Conservation (phyloP, 192 early-diverging fungal genomes). For the Mortierella claussenii region DNA sequence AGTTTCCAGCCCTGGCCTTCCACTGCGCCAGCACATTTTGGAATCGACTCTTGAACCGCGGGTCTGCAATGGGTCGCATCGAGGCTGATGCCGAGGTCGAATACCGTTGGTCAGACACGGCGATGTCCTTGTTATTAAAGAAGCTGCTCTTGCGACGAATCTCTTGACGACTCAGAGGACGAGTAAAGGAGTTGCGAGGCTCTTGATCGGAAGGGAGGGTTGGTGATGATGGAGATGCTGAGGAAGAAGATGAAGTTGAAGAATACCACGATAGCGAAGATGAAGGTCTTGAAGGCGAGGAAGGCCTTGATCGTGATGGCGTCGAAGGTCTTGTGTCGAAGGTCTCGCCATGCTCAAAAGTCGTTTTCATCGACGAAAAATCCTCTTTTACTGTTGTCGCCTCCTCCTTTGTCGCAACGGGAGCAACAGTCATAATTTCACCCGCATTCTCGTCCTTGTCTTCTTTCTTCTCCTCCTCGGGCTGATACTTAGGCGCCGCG, state of each 20-base stretch:
- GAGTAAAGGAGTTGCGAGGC: constrained; percentile 18
- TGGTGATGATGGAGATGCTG: no score
- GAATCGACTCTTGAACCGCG: constrained; percentile 45
- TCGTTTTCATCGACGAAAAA: no score
- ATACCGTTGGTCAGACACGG: constrained; percentile 26
- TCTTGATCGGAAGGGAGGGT: neutral
- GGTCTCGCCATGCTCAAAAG: neutral
- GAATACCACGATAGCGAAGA: neutral
- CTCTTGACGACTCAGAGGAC: constrained; percentile 38
- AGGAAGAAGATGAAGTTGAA: neutral
- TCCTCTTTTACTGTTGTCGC: no score
- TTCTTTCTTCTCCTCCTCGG: neutral
- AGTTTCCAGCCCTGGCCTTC: constrained; percentile 25
- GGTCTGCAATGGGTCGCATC: constrained; percentile 39
- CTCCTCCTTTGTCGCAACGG: no score
- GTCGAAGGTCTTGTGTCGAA: neutral
- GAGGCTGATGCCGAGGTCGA: constrained; percentile 19
- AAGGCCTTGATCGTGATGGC: neutral
- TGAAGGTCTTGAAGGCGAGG: no score
- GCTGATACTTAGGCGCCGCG: no score
- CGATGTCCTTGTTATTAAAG: constrained; percentile 49
- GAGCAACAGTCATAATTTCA: neutral
- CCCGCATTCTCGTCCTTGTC: neutral
- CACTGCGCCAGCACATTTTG: constrained; percentile 41
- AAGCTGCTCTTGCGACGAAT: constrained; percentile 50